Percentiles rank a stretch among this genome's conserved stretches.
Evolutionary conservation across 352 stramenopile species (phyloP).

Genomic region (Phytophthora sp.): DNA sequence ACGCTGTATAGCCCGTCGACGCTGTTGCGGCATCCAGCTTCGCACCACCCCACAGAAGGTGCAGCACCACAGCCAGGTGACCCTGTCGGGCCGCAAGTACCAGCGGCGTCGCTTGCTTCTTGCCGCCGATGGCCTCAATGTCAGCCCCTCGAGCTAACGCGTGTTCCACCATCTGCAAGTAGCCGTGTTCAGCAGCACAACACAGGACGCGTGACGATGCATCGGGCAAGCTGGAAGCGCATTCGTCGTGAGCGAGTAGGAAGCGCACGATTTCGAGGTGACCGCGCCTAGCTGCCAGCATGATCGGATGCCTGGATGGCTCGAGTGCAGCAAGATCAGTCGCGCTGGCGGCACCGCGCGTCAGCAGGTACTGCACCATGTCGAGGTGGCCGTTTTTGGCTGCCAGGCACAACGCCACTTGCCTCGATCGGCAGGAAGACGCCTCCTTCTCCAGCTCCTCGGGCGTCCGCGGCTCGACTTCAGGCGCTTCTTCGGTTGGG

Average conservation of each 20-base stretch:
- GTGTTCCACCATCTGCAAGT: conserved; percentile 61
- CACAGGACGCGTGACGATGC: conserved; percentile 51
- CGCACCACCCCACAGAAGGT: conserved; percentile 53
- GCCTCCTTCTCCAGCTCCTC: conserved; percentile 35
- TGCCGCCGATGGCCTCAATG: conserved; percentile 40
- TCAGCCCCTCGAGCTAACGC: conserved; percentile 45
- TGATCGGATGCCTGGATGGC: conserved; percentile 43
- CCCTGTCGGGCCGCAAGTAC: conserved; percentile 58
- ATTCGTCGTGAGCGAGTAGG: conserved; percentile 43
- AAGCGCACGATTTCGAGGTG: conserved; percentile 57
- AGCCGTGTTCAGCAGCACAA: conserved; percentile 49
- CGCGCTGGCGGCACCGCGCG: conserved; percentile 16
- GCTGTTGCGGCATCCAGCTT: conserved; percentile 46
- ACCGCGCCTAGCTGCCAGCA: conserved; percentile 47
- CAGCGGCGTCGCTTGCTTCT: conserved; percentile 46
- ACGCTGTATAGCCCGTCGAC: conserved; percentile 50
- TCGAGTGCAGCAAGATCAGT: conserved; percentile 31
- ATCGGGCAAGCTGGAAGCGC: conserved; percentile 38
- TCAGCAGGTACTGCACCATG: conserved; percentile 55
- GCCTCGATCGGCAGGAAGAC: conserved; percentile 28
- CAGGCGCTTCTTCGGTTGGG: conserved; percentile 11
- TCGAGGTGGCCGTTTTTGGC: conserved; percentile 61
- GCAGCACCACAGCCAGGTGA: conserved; percentile 52
- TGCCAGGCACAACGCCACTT: conserved; percentile 50
- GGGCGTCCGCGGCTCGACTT: conserved; percentile 8